Evolutionary conservation across 345 rosid species (phyloP).

Genomic region (Limnanthes douglasii): DNA sequence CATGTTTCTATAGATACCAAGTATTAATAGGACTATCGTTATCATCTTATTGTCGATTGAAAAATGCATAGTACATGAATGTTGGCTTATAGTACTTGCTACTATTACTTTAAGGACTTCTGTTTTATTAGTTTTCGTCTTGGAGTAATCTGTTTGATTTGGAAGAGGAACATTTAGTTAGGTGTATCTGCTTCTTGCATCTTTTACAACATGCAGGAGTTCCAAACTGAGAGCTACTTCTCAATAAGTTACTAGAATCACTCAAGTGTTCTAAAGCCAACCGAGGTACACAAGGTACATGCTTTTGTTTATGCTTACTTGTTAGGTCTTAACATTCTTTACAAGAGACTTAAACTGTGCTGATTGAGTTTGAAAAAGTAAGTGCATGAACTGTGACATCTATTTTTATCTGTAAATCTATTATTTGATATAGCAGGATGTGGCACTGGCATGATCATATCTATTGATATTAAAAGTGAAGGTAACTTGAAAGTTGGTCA

Average conservation of each 20-base stretch:
- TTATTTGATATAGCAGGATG: not conserved
- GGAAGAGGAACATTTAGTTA: not conserved
- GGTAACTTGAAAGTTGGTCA: too few species aligned
- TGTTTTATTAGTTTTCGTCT: too few species aligned
- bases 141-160: too few species aligned
- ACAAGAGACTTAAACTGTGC: not conserved
- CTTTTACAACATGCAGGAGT: not conserved
- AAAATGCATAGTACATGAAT: too few species aligned
- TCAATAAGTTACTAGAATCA: not conserved
- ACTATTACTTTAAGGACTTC: not conserved
- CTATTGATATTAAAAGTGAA: too few species aligned
- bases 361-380: not conserved
- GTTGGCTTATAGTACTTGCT: not conserved
- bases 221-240: not conserved
- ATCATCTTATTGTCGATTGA: too few species aligned
- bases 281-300: not conserved
- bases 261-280: not conserved
- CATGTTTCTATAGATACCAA: not conserved
- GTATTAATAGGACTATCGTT: too few species aligned
- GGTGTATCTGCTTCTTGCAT: not conserved
- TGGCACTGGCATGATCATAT: not conserved
- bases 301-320: not conserved
- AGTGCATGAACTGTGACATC: too few species aligned
- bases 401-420: not conserved
- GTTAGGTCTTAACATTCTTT: not conserved